Conservation (phyloP, 257 asterid genomes). For the Hygrophila difformis region DNA sequence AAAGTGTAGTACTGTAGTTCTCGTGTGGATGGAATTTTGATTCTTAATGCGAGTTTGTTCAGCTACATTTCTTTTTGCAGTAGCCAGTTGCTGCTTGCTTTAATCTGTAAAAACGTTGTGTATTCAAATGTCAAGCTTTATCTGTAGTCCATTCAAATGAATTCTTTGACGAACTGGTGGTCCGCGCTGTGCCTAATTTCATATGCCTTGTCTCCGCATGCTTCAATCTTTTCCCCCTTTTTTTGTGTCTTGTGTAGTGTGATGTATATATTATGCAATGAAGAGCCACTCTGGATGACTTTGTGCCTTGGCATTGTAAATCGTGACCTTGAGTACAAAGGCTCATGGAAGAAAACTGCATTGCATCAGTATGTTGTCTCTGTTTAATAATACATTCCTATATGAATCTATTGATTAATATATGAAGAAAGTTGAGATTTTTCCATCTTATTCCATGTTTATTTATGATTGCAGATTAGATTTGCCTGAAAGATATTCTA, state of each 20-base stretch:
- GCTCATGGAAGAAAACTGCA: slow-evolving; percentile 94
- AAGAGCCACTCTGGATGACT: slow-evolving; percentile 95
- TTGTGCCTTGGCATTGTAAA: slow-evolving; percentile 56
- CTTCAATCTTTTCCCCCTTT: background rate
- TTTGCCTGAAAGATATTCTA: slow-evolving; percentile 30
- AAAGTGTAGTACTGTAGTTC: no score
- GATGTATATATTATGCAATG: slow-evolving; percentile 85
- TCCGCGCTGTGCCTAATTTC: no score
- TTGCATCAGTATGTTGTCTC: slow-evolving; percentile 68
- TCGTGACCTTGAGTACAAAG: slow-evolving; percentile 80
- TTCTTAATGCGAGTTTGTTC: background rate
- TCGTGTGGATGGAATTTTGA: background rate
- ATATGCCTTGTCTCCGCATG: no score
- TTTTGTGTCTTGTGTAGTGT: slow-evolving; percentile 50
- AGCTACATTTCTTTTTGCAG: no score
- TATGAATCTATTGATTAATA: slow-evolving; percentile 4
- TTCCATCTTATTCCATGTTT: slow-evolving; percentile 17
- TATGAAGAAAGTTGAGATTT: slow-evolving; percentile 13
- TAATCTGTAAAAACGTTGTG: no score
- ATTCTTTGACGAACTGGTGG: no score
- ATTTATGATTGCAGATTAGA: slow-evolving; percentile 42
- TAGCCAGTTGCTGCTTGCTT: no score
- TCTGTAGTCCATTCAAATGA: no score
- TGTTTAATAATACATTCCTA: slow-evolving; percentile 3
- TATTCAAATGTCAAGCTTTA: no score